These are phyloP conservation scores for Xylaria flabelliformis DNA, from an alignment of 495 filamentous ascomycete species.

Conservation along the genomic window DNA sequence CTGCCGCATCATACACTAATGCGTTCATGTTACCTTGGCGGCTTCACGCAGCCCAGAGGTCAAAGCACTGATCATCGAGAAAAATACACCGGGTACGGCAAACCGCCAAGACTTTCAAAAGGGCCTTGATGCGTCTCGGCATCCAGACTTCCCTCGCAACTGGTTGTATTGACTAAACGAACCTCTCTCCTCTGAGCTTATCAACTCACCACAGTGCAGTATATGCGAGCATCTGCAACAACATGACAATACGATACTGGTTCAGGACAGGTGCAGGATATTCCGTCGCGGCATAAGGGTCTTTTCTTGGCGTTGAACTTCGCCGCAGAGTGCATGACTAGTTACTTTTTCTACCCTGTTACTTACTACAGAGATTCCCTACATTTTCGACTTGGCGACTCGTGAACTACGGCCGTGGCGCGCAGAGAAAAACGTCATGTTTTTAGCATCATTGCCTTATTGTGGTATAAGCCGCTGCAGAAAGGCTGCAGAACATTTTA, in stretches of 20 bases:
- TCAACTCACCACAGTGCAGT: neutral
- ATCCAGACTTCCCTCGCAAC: conserved; percentile 3
- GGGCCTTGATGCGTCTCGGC: conserved; percentile 19
- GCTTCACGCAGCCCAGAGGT: conserved; percentile 6
- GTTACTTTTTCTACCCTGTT: neutral
- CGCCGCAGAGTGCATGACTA: conserved; percentile 9
- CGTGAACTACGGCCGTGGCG: neutral
- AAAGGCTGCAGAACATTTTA: neutral
- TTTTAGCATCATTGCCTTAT: neutral
- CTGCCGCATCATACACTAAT: conserved; percentile 13
- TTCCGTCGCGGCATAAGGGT: neutral
- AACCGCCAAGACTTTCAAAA: conserved; percentile 11
- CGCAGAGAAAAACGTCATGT: neutral
- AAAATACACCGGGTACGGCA: conserved; percentile 4
- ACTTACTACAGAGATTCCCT: neutral
- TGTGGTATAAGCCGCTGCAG: neutral
- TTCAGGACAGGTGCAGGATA: neutral
- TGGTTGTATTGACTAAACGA: conserved; percentile 13
- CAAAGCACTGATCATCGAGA: conserved; percentile 16
- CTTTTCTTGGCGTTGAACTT: conserved; percentile 10
- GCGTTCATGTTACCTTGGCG: conserved; percentile 15
- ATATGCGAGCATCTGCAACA: neutral
- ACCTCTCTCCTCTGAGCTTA: conserved; percentile 6
- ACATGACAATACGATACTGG: neutral
- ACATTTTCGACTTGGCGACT: neutral